Evolutionary conservation across 352 stramenopile species (phyloP).

Genomic region (Phytophthora aleatoria): DNA sequence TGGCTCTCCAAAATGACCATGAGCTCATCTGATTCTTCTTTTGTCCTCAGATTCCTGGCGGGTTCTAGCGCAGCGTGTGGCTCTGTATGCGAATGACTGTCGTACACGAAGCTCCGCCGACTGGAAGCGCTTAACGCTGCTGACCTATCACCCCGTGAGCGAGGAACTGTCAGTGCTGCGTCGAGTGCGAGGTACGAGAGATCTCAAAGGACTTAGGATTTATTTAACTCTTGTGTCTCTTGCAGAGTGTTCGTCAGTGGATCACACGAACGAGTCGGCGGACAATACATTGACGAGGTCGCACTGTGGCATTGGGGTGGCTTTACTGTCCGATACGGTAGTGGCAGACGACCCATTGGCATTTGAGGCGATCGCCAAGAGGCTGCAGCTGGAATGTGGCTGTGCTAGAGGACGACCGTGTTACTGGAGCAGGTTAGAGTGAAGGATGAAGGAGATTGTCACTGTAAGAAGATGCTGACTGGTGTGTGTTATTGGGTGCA

Average conservation of each 20-base stretch:
- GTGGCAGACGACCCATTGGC: slow-evolving; percentile 35
- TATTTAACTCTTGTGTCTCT: neutral
- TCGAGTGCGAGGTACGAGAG: slow-evolving; percentile 40
- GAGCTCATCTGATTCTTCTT: slow-evolving; percentile 7
- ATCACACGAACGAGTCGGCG: slow-evolving; percentile 52
- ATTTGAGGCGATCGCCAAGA: slow-evolving; percentile 47
- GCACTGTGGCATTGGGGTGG: slow-evolving; percentile 44
- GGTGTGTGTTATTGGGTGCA: slow-evolving; percentile 10
- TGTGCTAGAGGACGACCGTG: slow-evolving; percentile 65
- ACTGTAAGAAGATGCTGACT: neutral
- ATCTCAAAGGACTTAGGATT: neutral
- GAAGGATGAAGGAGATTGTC: neutral
- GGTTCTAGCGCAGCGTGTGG: slow-evolving; percentile 19
- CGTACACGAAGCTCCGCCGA: slow-evolving; percentile 1
- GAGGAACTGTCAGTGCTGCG: slow-evolving; percentile 38
- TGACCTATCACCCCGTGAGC: slow-evolving; percentile 25
- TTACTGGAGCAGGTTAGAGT: slow-evolving; percentile 82
- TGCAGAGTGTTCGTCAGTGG: slow-evolving; percentile 54
- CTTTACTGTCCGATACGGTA: slow-evolving; percentile 34
- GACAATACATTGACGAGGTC: slow-evolving; percentile 56
- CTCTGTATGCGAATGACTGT: slow-evolving; percentile 9
- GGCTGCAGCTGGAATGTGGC: slow-evolving; percentile 67
- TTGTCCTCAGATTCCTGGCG: slow-evolving; percentile 41
- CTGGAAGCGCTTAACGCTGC: slow-evolving; percentile 44
- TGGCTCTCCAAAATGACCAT: neutral